Percentiles rank a stretch among this genome's conserved stretches.
These are phyloP conservation scores for Paecilomyces sp. DNA, from an alignment of 2,329 filamentous ascomycete genomes.

Conservation along the genomic window DNA sequence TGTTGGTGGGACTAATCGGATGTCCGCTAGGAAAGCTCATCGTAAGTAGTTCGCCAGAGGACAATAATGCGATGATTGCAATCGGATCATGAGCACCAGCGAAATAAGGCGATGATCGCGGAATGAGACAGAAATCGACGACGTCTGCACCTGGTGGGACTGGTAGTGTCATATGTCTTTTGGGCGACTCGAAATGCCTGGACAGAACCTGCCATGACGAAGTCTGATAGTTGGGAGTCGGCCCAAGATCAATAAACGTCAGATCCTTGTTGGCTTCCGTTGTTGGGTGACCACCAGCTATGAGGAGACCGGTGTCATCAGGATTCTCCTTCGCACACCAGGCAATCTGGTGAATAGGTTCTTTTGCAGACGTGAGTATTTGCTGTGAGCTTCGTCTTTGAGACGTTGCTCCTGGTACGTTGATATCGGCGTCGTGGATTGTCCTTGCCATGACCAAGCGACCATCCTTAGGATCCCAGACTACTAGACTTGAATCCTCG, in stretches of 20 bases:
- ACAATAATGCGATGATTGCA: constrained; percentile 69
- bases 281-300: constrained; percentile 71
- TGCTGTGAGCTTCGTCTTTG: constrained; percentile 37
- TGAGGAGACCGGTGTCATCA: constrained; percentile 82
- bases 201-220: constrained; percentile 80
- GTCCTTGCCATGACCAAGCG: constrained; percentile 77
- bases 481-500: constrained; percentile 83
- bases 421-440: constrained; percentile 64
- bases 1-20: constrained; percentile 85
- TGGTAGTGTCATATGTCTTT: constrained; percentile 61
- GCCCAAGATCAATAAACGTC: constrained; percentile 82
- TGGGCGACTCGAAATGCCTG: constrained; percentile 70
- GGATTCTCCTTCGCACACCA: constrained; percentile 96
- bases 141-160: constrained; percentile 73
- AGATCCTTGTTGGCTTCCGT: constrained; percentile 66
- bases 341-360: constrained; percentile 68
- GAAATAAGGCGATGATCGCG: constrained; percentile 77
- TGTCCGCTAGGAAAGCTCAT: constrained; percentile 89
- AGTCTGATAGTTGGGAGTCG: constrained; percentile 84
- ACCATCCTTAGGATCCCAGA: constrained; percentile 91
- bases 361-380: constrained; percentile 54
- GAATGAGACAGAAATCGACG: constrained; percentile 74
- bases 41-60: constrained; percentile 82
- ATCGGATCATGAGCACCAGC: constrained; percentile 84
- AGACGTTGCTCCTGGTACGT: constrained; percentile 52